Evolutionary conservation across 345 rosid species (phyloP), one percentile per base, ranked within the genome.

Genomic region (Pugionium cornutum): DNA sequence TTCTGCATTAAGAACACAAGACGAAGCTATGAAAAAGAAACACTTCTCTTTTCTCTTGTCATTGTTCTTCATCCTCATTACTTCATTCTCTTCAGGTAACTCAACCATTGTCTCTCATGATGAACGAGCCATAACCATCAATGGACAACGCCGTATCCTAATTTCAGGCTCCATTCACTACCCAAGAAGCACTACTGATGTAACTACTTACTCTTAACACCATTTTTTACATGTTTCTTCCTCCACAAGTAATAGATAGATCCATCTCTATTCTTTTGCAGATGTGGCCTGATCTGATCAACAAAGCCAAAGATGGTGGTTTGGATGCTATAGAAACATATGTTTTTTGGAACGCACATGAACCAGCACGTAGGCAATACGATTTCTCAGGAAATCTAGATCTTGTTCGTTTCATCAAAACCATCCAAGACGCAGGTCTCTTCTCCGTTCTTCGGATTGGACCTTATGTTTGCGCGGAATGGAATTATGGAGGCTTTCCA

Each of bases 401-500:
- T 60, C 77, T 85, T 9, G 53, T 86, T 4, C 78, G 84, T 29
- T 89, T 89, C 49, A 53, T 89, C 46, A 87, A 86, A 62, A 79
- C 85, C 3, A 56, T 89, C 26, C 84, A 82, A 26, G 37, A 58
- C 0, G 73, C 73, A 0, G 88, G 89, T 7, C 76, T 89, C 0
- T 84, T 85, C 18, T 81, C 76, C 0, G 72, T 89, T 61, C 83
- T 89, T 9, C 81, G 86, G 0, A 89, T 89, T 30, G 91, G 91
- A 47, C 94, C 94, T 1, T 86, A 85, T 29, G 89, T 83, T 8
- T 89, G 91, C 27, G 92, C 88, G 0, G 89, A 88, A 60, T 86
- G 89, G 89, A 84, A 74, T 18, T 86, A 84, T 9, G 92, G 89
- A 26, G 89, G 86, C 1, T 83, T 87, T 5, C 92, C 92, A 1